Evolutionary conservation across 345 rosid genomes (phyloP).

Genomic region (Hevea brasiliensis): DNA sequence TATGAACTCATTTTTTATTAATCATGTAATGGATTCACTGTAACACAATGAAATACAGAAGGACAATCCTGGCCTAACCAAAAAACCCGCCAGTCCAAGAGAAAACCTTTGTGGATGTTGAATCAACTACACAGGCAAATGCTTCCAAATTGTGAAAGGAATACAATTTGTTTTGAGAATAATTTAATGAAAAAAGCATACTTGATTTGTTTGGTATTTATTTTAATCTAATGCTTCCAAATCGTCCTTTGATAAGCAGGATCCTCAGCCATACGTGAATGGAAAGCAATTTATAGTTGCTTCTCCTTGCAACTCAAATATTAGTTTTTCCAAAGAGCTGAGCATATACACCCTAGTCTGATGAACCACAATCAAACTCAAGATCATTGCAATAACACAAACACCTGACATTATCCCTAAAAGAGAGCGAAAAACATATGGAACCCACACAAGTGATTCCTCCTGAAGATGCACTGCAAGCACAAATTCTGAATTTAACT

Average conservation of each 20-base stretch:
- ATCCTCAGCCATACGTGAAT: background rate
- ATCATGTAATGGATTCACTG: background rate
- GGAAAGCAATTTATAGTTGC: constrained; percentile 9
- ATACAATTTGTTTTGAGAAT: background rate
- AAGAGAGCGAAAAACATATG: constrained; percentile 63
- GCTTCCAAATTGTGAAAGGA: background rate
- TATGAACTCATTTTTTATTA: background rate
- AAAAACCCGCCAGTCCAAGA: background rate
- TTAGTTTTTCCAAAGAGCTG: constrained; percentile 51
- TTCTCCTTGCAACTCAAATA: constrained; percentile 33
- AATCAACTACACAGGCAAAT: background rate
- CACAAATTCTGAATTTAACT: background rate
- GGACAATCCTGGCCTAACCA: background rate
- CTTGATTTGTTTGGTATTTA: background rate
- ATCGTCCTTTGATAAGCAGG: background rate
- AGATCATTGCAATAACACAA: constrained; percentile 51
- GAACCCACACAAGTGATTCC: constrained; percentile 53
- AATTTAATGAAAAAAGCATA: background rate
- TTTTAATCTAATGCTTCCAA: background rate
- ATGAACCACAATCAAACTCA: constrained; percentile 61
- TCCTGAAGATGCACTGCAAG: constrained; percentile 19
- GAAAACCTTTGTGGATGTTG: background rate
- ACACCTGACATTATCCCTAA: constrained; percentile 53
- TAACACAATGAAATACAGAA: background rate
- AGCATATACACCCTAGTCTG: constrained; percentile 61